These are phyloP conservation scores for Taphrina pruni DNA, from an alignment of 1,139 yeast species.

Conservation along the genomic window DNA sequence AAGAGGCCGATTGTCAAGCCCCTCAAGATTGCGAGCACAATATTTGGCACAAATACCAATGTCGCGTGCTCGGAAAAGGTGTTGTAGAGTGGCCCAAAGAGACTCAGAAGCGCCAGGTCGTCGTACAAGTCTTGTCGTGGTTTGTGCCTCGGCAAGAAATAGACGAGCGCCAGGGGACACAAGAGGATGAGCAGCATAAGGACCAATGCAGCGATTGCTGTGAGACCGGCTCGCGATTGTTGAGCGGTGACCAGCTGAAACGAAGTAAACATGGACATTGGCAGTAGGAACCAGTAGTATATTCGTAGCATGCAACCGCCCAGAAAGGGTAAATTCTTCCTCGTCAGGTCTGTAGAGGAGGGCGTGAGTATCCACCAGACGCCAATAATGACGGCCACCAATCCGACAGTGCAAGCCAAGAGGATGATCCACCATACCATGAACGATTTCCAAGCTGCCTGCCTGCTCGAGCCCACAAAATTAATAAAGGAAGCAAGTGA, in stretches of 20 bases:
- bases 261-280: slow-evolving; percentile 50
- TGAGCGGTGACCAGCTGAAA: slow-evolving; percentile 50
- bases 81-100: slow-evolving; percentile 51
- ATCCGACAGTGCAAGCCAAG: slow-evolving; percentile 42
- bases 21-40: slow-evolving; percentile 48
- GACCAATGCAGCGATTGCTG: slow-evolving; percentile 50
- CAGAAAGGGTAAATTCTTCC: slow-evolving; percentile 37
- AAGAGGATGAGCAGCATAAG: slow-evolving; percentile 49
- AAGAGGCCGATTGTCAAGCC: slow-evolving; percentile 52
- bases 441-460: slow-evolving; percentile 52
- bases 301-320: slow-evolving; percentile 28
- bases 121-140: slow-evolving; percentile 48
- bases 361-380: slow-evolving; percentile 37
- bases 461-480: slow-evolving; percentile 48
- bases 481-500: slow-evolving; percentile 47
- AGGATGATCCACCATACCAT: slow-evolving; percentile 51
- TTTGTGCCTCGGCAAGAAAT: slow-evolving; percentile 44
- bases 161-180: slow-evolving; percentile 46
- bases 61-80: slow-evolving; percentile 47
- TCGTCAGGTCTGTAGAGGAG: slow-evolving; percentile 20
- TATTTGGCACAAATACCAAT: slow-evolving; percentile 44
- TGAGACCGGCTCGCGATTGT: slow-evolving; percentile 47
- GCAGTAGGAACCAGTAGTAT: slow-evolving; percentile 49
- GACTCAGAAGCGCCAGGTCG: slow-evolving; percentile 49
- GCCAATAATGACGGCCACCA: slow-evolving; percentile 29